phyloP scores from a whole-genome alignment of 306 rosid genomes.

The Oxytropis ochrocephala region DNA sequence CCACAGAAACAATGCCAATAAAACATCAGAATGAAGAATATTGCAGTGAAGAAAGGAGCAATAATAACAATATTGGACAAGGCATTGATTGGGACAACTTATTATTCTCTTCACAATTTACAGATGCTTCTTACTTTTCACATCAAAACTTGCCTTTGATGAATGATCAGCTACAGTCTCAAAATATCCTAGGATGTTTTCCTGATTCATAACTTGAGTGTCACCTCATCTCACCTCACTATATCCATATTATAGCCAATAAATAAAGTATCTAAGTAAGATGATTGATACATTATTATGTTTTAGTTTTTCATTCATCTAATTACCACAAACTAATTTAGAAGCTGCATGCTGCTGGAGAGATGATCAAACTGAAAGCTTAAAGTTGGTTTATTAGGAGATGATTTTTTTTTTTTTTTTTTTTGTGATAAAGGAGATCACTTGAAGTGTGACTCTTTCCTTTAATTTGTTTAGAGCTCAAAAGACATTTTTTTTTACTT shows the following conservation, averaged over 20 bases:
- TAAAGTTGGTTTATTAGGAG: slow-evolving; percentile 1
- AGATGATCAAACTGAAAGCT: slow-evolving; percentile 24
- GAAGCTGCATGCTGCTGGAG: slow-evolving; percentile 26
- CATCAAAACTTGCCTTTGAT: slow-evolving; percentile 32
- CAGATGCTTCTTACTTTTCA: slow-evolving; percentile 25
- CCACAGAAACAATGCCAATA: slow-evolving; percentile 39
- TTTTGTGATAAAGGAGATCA: slow-evolving; percentile 28
- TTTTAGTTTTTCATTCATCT: slow-evolving; percentile 12
- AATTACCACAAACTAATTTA: slow-evolving; percentile 24
- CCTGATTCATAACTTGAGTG: slow-evolving; percentile 43
- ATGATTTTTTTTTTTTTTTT: background rate
- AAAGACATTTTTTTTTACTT: background rate
- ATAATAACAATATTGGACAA: slow-evolving; percentile 11
- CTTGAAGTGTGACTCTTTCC: slow-evolving; percentile 30
- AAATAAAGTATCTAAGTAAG: slow-evolving; percentile 16
- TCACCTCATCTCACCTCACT: background rate
- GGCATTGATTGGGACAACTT: slow-evolving; percentile 57
- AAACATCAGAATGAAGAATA: slow-evolving; percentile 33
- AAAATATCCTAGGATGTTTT: slow-evolving; percentile 47
- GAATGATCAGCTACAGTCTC: slow-evolving; percentile 15
- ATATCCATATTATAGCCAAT: slow-evolving; percentile 3
- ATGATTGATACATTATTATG: slow-evolving; percentile 22
- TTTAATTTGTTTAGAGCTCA: slow-evolving; percentile 19
- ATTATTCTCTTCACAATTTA: slow-evolving; percentile 43
- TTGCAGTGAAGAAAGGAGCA: slow-evolving; percentile 34